Base-by-base conservation (phyloP, 1,139 yeast species). In the Kluyveromyces sp. region DNA sequence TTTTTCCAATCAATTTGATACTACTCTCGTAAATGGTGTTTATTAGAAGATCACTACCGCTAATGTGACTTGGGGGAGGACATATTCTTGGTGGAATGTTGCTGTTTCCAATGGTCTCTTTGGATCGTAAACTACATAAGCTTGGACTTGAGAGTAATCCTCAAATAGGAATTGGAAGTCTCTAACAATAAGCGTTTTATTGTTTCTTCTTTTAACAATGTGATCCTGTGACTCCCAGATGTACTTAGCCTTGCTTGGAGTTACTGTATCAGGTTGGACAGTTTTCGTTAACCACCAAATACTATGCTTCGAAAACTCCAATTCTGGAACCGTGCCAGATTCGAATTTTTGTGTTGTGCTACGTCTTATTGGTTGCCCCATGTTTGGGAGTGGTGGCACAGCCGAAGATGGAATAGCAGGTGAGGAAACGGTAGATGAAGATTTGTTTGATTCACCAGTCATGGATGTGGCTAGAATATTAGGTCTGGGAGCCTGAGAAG, bases 101-200 rank as follows among this genome's bases (percentile, higher is more conserved):
- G 79, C 71, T 0, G 86, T 70, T 3, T 72, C 65, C 25, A 75
- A 61, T 1, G 95, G 89, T 50, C 79, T 78, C 28, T 70, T 68
- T 25, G 63, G 58, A 43, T 81, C 81, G 58, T 71, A 87, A 39
- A 75, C 73, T 6, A 79, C 69, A 3, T 68, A 59, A 4, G 72
- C 51, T 52, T 79, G 80, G 21, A 83, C 70, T 57, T 84, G 89
- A 1, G 92, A 77, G 54, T 83, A 79, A 60, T 86, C 95, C 51
- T 77, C 79, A 61, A 81, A 84, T 41, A 89, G 65, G 21, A 89
- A 72, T 62, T 87, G 88, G 55, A 83, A 81, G 53, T 85, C 92
- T 48, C 83, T 73, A 50, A 77, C 73, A 4, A 72, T 66, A 43
- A 79, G 65, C 3, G 56, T 57, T 40, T 76, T 69, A 27, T 78